These are phyloP conservation scores for Penicillium sp. DNA, from an alignment of 2,329 filamentous ascomycete species.

Conservation along the genomic window DNA sequence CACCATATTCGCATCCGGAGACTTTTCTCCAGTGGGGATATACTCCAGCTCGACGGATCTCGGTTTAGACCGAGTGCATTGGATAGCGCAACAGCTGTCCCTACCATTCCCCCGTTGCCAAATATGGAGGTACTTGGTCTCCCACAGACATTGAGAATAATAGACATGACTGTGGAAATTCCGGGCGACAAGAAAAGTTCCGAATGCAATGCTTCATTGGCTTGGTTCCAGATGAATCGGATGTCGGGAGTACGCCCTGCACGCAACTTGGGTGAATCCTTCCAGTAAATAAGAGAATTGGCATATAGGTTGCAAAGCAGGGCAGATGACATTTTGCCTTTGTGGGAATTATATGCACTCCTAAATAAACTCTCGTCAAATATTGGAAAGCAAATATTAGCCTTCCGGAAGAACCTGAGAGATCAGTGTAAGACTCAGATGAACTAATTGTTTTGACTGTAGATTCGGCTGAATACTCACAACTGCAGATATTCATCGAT, in stretches of 20 bases:
- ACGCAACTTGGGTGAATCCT: slow-evolving; percentile 36
- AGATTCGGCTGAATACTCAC: not conserved
- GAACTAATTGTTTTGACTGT: not conserved
- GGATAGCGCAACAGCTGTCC: slow-evolving; percentile 53
- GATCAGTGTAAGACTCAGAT: not conserved
- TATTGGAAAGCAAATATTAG: slow-evolving; percentile 56
- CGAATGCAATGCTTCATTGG: slow-evolving; percentile 55
- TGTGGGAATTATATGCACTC: slow-evolving; percentile 37
- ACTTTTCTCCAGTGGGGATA: slow-evolving; percentile 53
- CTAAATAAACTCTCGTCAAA: slow-evolving; percentile 53
- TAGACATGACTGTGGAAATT: slow-evolving; percentile 54
- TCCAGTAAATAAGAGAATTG: slow-evolving; percentile 54
- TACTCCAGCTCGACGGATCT: slow-evolving; percentile 54
- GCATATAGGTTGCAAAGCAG: slow-evolving; percentile 56
- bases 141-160: slow-evolving; percentile 57
- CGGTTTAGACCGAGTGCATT: slow-evolving; percentile 58
- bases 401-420: slow-evolving; percentile 51
- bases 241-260: slow-evolving; percentile 49
- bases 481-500: not conserved
- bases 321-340: slow-evolving; percentile 52
- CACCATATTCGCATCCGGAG: slow-evolving; percentile 59
- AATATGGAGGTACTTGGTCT: slow-evolving; percentile 57
- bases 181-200: slow-evolving; percentile 56
- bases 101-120: slow-evolving; percentile 55
- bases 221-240: slow-evolving; percentile 60